Percentiles rank a stretch among this genome's conserved stretches.
phyloP scores from a whole-genome alignment of 2,329 filamentous ascomycete species.

The Stachybotrys echinatus region DNA sequence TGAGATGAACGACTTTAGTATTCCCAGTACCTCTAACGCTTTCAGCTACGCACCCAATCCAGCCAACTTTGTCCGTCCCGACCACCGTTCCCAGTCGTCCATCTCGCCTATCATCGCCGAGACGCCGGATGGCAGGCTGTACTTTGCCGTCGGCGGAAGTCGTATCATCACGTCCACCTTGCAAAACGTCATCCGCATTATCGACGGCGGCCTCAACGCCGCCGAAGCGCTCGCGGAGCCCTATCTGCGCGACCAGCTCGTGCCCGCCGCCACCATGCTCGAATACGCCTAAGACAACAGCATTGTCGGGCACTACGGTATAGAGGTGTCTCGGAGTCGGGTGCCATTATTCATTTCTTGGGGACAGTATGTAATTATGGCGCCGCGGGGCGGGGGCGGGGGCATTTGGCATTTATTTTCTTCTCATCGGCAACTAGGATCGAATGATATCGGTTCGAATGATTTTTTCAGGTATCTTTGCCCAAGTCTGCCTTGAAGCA shows the following conservation, averaged over 20 bases:
- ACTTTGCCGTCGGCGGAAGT: constrained; percentile 70
- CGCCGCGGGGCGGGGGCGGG: no score
- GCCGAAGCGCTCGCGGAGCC: constrained; percentile 61
- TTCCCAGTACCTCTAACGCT: constrained; percentile 63
- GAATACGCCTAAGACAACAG: constrained; percentile 68
- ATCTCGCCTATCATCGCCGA: constrained; percentile 77
- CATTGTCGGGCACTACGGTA: no score
- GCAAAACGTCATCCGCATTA: constrained; percentile 69
- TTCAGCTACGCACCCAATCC: constrained; percentile 74
- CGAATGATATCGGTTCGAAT: no score
- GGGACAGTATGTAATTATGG: no score
- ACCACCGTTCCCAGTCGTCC: constrained; percentile 73
- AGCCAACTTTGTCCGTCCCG: constrained; percentile 69
- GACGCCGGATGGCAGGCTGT: constrained; percentile 60
- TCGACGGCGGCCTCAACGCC: constrained; percentile 61
- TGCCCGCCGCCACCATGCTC: constrained; percentile 62
- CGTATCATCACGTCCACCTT: constrained; percentile 79
- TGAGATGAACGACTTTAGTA: constrained; percentile 69
- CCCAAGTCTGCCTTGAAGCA: no score
- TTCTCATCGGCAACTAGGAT: no score
- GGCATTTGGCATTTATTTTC: no score
- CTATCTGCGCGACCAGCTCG: constrained; percentile 76
- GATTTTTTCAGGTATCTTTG: no score
- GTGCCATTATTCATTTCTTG: no score
- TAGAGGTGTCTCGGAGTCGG: no score